phyloP scores from a whole-genome alignment of 306 rosid species.

The Cotoneaster glaucophyllus region DNA sequence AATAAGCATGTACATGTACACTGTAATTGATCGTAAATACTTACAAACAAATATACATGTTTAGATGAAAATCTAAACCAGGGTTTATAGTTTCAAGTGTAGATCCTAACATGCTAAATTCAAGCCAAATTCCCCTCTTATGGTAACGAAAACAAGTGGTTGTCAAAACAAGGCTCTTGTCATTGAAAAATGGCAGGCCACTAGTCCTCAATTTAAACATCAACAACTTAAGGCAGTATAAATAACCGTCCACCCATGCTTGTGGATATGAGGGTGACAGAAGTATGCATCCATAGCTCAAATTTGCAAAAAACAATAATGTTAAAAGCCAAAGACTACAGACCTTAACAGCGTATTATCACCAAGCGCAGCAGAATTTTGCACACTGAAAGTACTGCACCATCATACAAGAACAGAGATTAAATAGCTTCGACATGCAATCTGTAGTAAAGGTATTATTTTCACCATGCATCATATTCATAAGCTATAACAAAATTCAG shows the following conservation, averaged over 20 bases:
- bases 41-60: not conserved
- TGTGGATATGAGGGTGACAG: not conserved
- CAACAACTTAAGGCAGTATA: not conserved
- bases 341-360: constrained; percentile 46
- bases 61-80: not conserved
- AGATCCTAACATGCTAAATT: constrained; percentile 1
- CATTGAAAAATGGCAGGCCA: not conserved
- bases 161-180: not conserved
- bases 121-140: not conserved
- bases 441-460: not conserved
- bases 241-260: not conserved
- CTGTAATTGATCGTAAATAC: not conserved
- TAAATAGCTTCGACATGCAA: not conserved
- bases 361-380: constrained; percentile 25
- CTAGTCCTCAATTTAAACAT: not conserved
- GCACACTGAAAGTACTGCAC: constrained; percentile 36
- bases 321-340: constrained; percentile 21
- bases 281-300: constrained; percentile 2
- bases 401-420: constrained; percentile 17
- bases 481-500: not conserved
- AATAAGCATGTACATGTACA: not conserved
- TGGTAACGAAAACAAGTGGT: not conserved
- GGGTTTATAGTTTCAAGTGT: constrained; percentile 4
- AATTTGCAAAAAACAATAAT: not conserved
- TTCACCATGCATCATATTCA: not conserved